phyloP scores from a whole-genome alignment of 2,329 filamentous ascomycete genomes.

The Monosporascus sp. region DNA sequence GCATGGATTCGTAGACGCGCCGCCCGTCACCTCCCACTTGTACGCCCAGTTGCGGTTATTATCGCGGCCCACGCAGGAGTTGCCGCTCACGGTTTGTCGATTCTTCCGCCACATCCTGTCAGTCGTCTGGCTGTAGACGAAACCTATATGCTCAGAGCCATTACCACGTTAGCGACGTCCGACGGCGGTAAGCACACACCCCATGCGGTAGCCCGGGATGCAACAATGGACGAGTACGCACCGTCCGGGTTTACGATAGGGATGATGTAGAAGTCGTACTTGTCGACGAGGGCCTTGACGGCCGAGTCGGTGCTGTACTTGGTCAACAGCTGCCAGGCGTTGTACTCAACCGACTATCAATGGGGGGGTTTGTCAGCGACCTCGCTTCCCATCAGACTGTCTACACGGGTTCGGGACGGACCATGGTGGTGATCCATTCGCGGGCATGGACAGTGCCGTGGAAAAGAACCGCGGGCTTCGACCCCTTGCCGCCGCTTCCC shows the following conservation, averaged over 20 bases:
- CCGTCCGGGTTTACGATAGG: constrained; percentile 50
- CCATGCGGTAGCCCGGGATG: neutral
- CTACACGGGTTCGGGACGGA: neutral
- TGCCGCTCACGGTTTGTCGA: constrained; percentile 34
- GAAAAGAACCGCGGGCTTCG: constrained; percentile 45
- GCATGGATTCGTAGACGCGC: constrained; percentile 42
- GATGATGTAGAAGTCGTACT: constrained; percentile 55
- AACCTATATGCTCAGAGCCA: constrained; percentile 30
- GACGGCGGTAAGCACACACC: no score
- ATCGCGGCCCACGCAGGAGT: constrained; percentile 41
- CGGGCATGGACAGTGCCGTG: constrained; percentile 38
- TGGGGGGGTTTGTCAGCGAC: constrained; percentile 3
- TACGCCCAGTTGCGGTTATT: constrained; percentile 50
- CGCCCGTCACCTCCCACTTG: constrained; percentile 37
- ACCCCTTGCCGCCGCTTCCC: constrained; percentile 39
- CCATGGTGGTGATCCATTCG: constrained; percentile 27
- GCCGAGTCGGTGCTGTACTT: constrained; percentile 37
- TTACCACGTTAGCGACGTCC: neutral
- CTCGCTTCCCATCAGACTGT: no score
- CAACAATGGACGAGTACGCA: constrained; percentile 13
- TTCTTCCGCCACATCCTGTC: constrained; percentile 52
- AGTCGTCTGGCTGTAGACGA: constrained; percentile 45
- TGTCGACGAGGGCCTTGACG: constrained; percentile 43
- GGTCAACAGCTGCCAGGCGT: constrained; percentile 41
- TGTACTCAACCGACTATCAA: constrained; percentile 38